Base-by-base conservation (phyloP, 176 grass and related monocot genomes). In the Musa acuminata region DNA sequence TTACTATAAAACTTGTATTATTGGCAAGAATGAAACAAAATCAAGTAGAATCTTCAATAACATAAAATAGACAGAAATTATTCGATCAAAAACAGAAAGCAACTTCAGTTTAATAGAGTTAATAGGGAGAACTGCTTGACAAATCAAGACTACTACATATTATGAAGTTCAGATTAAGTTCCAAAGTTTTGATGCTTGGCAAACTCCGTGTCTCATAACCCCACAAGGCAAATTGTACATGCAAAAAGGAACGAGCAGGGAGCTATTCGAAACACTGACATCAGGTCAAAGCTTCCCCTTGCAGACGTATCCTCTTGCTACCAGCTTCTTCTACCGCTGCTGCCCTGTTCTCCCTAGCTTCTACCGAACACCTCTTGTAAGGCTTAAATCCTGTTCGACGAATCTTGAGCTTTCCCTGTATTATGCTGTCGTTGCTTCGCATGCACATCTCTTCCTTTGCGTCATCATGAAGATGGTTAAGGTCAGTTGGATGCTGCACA, bases 291-390 rank as follows among this genome's bases (percentile, higher is more conserved):
- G 87, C 73, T 85, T 91, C 71, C 17, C 79, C 87, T 64, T 95
- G 90, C 52, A 95, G 88, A 70, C 96, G 88, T 78, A 95, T 80
- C 79, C 88, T 94, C 81, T 99, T 99, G 73, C 82, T 89, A 75
- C 73, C 26, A 65, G 80, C 74, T 75, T 91, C 91, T 19, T 99
- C 88, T 24, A 62, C 73, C 72, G 80, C 76, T 14, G 74, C 75
- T 71, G 80, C 55, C 65, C 83, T 91, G 52, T 87, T 87, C 60
- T 89, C 90, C 74, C 91, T 91, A 12, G 88, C 90, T 91, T 99
- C 96, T 64, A 87, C 54, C 9, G 96, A 94, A 75, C 96, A 95
- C 62, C 96, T 94, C 70, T 99, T 99, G 67, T 99, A 99, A 60
- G 96, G 96, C 64, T 91, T 99, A 67, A 99, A 99, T 66, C 96